Percentiles rank a stretch among this genome's conserved stretches.
Conservation (phyloP, 2,329 filamentous ascomycete genomes). For the Colletotrichum tamarilloi region DNA sequence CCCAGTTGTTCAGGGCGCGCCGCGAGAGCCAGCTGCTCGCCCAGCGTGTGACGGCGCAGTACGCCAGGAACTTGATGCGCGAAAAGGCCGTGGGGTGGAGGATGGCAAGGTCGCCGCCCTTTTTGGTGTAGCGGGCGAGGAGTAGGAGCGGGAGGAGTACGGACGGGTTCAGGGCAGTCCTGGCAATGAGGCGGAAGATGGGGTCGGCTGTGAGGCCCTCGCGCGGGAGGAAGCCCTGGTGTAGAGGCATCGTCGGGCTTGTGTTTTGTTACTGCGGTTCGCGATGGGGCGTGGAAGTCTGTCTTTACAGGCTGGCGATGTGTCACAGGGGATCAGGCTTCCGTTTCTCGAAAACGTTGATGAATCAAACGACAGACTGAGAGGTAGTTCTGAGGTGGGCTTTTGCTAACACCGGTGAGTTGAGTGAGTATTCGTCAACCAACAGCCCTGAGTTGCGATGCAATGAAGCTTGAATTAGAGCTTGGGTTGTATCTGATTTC, state of each 20-base stretch:
- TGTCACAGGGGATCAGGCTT: not conserved
- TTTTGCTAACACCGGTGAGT: not conserved
- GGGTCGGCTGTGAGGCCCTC: slow-evolving; percentile 72
- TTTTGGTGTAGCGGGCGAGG: slow-evolving; percentile 71
- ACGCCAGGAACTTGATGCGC: slow-evolving; percentile 64
- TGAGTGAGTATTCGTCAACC: not conserved
- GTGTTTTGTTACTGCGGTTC: not conserved
- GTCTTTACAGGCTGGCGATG: not conserved
- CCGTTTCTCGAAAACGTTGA: not conserved
- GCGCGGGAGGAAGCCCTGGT: slow-evolving; percentile 64
- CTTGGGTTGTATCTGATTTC: not conserved
- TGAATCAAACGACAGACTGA: not conserved
- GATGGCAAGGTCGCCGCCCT: slow-evolving; percentile 65
- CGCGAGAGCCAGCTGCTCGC: slow-evolving; percentile 64
- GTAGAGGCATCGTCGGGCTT: slow-evolving; percentile 44
- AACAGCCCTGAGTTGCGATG: not conserved
- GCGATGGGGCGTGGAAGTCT: not conserved
- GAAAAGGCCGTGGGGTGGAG: slow-evolving; percentile 63
- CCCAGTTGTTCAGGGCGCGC: slow-evolving; percentile 61
- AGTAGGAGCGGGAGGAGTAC: slow-evolving; percentile 73
- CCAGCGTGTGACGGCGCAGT: slow-evolving; percentile 60
- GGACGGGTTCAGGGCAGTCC: slow-evolving; percentile 72
- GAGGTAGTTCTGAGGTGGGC: not conserved
- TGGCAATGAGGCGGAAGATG: slow-evolving; percentile 65
- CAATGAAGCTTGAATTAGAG: not conserved